Evolutionary conservation across 1,284 basidiomycete genomes (phyloP), one percentile per base, ranked within the genome.

Genomic region (Trametes sp.): DNA sequence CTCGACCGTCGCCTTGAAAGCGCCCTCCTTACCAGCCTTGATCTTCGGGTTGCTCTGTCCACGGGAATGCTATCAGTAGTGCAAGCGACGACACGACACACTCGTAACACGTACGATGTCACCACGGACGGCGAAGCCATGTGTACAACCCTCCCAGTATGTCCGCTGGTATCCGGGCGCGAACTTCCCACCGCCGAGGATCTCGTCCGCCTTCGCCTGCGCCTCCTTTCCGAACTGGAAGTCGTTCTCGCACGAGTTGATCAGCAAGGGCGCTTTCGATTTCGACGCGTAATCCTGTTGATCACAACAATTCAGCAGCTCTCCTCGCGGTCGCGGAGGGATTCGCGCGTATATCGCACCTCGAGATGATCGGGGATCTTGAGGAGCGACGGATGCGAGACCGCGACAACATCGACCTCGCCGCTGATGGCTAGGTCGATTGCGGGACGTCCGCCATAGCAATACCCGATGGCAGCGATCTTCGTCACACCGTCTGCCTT

Each of bases 321-420:
- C 28, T 4, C n/a, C 8, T 6, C 10, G 5, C 50, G 24, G 24
- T 35, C 11, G 42, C 10, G 10, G 2, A n/a, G n/a, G n/a, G n/a
- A 9, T 16, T 8, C 24, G 11, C 14, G 9, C 2, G 4, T n/a
- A n/a, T n/a, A n/a, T n/a, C 60, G 55, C 55, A 85, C 85, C 78
- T 91, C 82, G 49, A 92, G 76, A 74, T 89, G 87, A 1, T 76
- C 83, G n/a, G 71, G 72, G 48, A 83, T 63, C 54, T 88, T 65
- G 64, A 94, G 82, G 5, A 88, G 77, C 3, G 91, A 92, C 4
- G 92, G 93, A 76, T 94, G 93, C 4, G 85, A 74, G 61, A 83
- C 80, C 28, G 83, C 84, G 5, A 80, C 81, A 23, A 78, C 88
- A 45, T 81, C 76, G 73, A 87, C 82, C 53, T 79, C 66, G 60